Evolutionary conservation across 345 rosid species (phyloP), one percentile per base, ranked within the genome.

Genomic region (Salix koriyanagi): DNA sequence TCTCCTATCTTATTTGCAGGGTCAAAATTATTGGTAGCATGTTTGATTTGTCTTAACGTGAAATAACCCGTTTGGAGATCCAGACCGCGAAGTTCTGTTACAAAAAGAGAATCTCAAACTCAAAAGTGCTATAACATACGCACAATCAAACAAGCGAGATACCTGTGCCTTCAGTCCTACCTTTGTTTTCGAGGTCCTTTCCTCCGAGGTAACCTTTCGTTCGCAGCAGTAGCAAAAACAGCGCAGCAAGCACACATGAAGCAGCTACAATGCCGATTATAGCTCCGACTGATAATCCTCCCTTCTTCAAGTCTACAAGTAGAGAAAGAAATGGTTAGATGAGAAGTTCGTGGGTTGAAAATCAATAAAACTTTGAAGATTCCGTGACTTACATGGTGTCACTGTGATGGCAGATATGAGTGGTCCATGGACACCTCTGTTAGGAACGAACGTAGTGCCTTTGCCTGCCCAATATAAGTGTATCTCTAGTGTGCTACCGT

Each of bases 381-480:
- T 52, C 75, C 10, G 19, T 30, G 21, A 70, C 97, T 78, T 83
- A 93, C 97, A 89, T 15, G 94, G 92, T 71, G 92, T 90, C 54
- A 95, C 80, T 16, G 90, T 74, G 69, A 89, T 89, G 54, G 90
- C 99, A 14, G 94, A 90, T 78, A 95, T 89, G 71, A 95, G 94
- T 73, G 99, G 99, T 32, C 97, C 99, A 68, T 93, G 87, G 62
- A 83, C 89, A 46, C 91, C 92, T 74, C 93, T 71, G 1, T 54
- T 61, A 9, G 99, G 99, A 77, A 93, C 39, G 6, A 87, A 77
- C 7, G 69, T 87, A 21, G 97, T 91, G 62, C 99, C 97, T 89
- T 88, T 90, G 16, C 99, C 97, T n/a, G 82, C n/a, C 99, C 99
- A 95, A 37, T 81, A 83, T 62, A 93, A 84, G 79, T 83, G 94